phyloP scores from a whole-genome alignment of 2,329 filamentous ascomycete genomes.

The Arthroderma uncinatum region DNA sequence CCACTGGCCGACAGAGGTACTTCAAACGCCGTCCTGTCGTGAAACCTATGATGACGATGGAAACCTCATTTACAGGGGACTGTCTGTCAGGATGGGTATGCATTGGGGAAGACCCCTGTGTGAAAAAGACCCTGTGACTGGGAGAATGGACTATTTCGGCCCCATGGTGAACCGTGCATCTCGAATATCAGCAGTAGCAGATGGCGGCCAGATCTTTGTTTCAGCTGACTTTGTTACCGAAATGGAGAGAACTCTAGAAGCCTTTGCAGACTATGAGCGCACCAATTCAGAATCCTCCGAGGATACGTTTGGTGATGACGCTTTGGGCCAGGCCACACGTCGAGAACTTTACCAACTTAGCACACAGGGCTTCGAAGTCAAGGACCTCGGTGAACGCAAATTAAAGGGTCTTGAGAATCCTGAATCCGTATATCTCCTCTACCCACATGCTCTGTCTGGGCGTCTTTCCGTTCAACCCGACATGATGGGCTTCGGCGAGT shows the following conservation, averaged over 20 bases:
- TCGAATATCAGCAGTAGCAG: slow-evolving; percentile 84
- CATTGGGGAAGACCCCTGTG: slow-evolving; percentile 93
- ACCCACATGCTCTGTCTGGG: slow-evolving; percentile 75
- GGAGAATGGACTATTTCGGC: slow-evolving; percentile 98
- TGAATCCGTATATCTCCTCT: slow-evolving; percentile 89
- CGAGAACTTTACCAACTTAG: slow-evolving; percentile 78
- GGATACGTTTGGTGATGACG: slow-evolving; percentile 64
- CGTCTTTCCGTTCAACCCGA: slow-evolving; percentile 45
- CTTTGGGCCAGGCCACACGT: slow-evolving; percentile 63
- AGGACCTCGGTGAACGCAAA: slow-evolving; percentile 89
- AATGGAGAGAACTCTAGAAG: slow-evolving; percentile 81
- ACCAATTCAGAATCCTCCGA: slow-evolving; percentile 55
- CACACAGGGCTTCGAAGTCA: slow-evolving; percentile 90
- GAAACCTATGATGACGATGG: slow-evolving; percentile 73
- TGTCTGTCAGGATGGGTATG: slow-evolving; percentile 95
- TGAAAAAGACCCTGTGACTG: slow-evolving; percentile 89
- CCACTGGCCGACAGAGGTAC: slow-evolving; percentile 83
- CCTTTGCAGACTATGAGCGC: slow-evolving; percentile 74
- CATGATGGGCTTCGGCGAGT: slow-evolving; percentile 35
- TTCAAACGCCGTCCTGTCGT: slow-evolving; percentile 75
- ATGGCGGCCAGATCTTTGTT: slow-evolving; percentile 93
- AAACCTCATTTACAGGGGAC: slow-evolving; percentile 79
- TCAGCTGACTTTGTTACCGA: slow-evolving; percentile 96
- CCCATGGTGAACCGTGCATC: slow-evolving; percentile 98
- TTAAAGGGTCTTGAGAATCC: slow-evolving; percentile 96